Evolutionary conservation across 2,329 filamentous ascomycete species (phyloP).

Genomic region (Botrytis sinoallii): DNA sequence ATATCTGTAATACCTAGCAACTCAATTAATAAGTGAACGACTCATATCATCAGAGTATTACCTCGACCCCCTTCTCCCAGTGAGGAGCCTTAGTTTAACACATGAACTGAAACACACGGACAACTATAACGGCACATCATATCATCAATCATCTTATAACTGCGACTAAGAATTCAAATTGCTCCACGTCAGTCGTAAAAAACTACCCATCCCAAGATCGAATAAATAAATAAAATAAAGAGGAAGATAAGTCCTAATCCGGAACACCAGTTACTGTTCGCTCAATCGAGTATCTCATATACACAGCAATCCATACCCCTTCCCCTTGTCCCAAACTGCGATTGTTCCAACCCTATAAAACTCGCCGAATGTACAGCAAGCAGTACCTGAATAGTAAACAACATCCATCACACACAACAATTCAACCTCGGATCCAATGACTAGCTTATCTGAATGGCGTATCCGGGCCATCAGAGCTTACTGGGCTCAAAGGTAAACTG

Average conservation of each 20-base stretch:
- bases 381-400: constrained; percentile 19
- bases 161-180: constrained; percentile 4
- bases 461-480: constrained; percentile 42
- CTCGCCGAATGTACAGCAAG: constrained; percentile 33
- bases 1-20: not conserved
- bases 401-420: constrained; percentile 5
- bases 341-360: constrained; percentile 23
- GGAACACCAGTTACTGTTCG: constrained; percentile 12
- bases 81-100: not conserved
- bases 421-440: constrained; percentile 9
- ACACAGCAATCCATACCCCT: constrained; percentile 22
- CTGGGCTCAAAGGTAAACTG: constrained; percentile 58
- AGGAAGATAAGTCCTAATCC: constrained; percentile 2
- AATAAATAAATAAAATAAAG: not conserved
- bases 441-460: constrained; percentile 30
- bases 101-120: not conserved
- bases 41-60: not conserved
- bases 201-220: constrained; percentile 9
- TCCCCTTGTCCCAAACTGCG: constrained; percentile 19
- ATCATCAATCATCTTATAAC: not conserved
- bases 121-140: not conserved
- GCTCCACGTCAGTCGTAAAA: constrained; percentile 1
- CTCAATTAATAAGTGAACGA: not conserved
- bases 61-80: not conserved
- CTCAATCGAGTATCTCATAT: constrained; percentile 23